Evolutionary conservation across 2,329 filamentous ascomycete genomes (phyloP), one percentile per base, ranked within the genome.

Genomic region (Phoma herbarum): DNA sequence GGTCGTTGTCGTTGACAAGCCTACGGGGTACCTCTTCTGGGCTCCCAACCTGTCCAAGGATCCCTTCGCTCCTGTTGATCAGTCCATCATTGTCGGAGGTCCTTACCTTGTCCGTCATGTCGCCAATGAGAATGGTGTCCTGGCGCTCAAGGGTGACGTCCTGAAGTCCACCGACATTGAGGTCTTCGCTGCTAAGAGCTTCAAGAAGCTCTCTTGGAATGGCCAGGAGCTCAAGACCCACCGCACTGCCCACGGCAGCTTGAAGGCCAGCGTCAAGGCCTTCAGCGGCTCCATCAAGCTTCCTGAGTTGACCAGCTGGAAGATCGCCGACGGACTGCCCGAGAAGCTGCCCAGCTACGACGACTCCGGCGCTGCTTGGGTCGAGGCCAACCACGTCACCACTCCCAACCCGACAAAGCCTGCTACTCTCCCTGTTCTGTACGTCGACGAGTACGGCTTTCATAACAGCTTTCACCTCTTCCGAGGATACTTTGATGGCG

Each of bases 321-420:
- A 80, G 64, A 79, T 78, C 10, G 62, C 76, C 2, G 81, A 85
- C 62, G 76, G 78, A 47, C 75, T 86, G 22, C 84, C 84, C 0
- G 84, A 86, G 67, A 78, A 80, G 26, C 60, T 71, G 0, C 52
- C 68, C 0, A 66, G 75, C 20, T 86, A 86, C 65, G 69, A 81
- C 57, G 75, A 81, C 31, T 78, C 76, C 2, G 68, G 78, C 0
- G 64, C 68, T 0, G 77, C 79, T 0, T 85, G 83, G 83, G 68
- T 73, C 3, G 60, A 68, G 16, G 77, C 77, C 6, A 66, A 78
- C 60, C 76, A 79, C 50, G 66, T 64, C 1, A 73, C 67, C 3
- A 79, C 76, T 3, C 68, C 74, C n/a, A 78, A 78, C 49, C 75
- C 77, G 0, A 73, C 68, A 3, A 72, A 76, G 52, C 77, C 77